Conservation (phyloP, 2,329 filamentous ascomycete genomes). For the Alternaria atra region DNA sequence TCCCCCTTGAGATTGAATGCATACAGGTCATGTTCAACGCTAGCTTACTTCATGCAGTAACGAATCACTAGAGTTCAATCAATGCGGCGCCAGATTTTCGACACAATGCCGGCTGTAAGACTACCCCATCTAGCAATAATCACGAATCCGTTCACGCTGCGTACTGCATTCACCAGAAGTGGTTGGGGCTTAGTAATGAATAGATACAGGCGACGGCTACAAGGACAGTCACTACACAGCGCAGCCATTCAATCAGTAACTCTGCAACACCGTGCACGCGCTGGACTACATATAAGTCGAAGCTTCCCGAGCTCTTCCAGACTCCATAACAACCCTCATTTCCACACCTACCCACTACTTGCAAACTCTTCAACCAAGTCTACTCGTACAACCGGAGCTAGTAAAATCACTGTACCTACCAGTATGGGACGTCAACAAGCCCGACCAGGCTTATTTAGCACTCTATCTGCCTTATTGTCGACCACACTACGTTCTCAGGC, state of each 20-base stretch:
- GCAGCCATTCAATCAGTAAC: not conserved
- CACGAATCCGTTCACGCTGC: not conserved
- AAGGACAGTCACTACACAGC: not conserved
- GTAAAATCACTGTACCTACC: not conserved
- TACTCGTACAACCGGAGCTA: not conserved
- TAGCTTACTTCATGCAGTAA: not conserved
- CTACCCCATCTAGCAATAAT: not conserved
- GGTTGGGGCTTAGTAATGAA: not conserved
- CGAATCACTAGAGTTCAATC: not conserved
- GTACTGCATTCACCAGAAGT: not conserved
- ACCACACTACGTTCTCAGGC: not conserved
- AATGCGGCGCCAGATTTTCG: not conserved
- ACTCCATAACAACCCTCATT: not conserved
- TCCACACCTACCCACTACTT: not conserved
- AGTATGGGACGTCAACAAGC: not conserved
- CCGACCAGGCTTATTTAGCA: not conserved
- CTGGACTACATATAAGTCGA: not conserved
- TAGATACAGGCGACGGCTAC: not conserved
- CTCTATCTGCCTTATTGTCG: not conserved
- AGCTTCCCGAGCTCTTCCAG: not conserved
- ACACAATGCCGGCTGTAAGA: not conserved
- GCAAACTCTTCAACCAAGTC: not conserved
- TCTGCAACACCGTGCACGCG: not conserved
- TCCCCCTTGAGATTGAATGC: not conserved
- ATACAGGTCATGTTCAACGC: not conserved